These are phyloP conservation scores for Ascomycota sp. DNA, from an alignment of 2,329 filamentous ascomycete species.

Conservation along the genomic window DNA sequence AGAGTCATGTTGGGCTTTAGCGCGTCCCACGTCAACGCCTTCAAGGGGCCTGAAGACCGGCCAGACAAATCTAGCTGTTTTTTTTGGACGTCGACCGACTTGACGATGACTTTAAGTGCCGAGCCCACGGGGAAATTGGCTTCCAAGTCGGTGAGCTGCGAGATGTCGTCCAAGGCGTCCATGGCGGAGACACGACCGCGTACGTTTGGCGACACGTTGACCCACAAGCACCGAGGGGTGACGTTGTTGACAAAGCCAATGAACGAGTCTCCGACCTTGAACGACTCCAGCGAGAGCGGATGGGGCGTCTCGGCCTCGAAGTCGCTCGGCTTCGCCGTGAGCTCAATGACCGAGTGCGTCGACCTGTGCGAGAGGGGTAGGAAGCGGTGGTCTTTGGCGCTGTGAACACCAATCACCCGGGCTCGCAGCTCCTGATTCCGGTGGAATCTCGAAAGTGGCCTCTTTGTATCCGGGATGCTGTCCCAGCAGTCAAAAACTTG, in stretches of 20 bases:
- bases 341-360: slow-evolving; percentile 65
- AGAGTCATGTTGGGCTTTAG: slow-evolving; percentile 65
- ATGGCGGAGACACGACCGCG: slow-evolving; percentile 65
- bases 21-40: slow-evolving; percentile 43
- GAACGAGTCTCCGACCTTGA: slow-evolving; percentile 51
- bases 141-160: slow-evolving; percentile 53
- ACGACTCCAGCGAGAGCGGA: slow-evolving; percentile 48
- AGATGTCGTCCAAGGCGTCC: slow-evolving; percentile 74
- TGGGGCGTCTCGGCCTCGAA: slow-evolving; percentile 23
- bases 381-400: slow-evolving; percentile 78
- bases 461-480: slow-evolving; percentile 63
- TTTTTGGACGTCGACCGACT: slow-evolving; percentile 49
- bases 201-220: slow-evolving; percentile 73
- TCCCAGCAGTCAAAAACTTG: slow-evolving; percentile 81
- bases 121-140: slow-evolving; percentile 80
- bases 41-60: slow-evolving; percentile 29
- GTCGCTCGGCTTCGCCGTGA: slow-evolving; percentile 60
- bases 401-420: slow-evolving; percentile 69
- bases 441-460: slow-evolving; percentile 54
- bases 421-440: slow-evolving; percentile 52
- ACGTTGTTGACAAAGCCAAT: slow-evolving; percentile 86
- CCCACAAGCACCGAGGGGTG: slow-evolving; percentile 62
- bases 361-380: slow-evolving; percentile 75
- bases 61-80: slow-evolving; percentile 72
- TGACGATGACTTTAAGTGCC: slow-evolving; percentile 62